Conservation (phyloP, 495 filamentous ascomycete species). For the Pseudomonodictys pantanalensis region DNA sequence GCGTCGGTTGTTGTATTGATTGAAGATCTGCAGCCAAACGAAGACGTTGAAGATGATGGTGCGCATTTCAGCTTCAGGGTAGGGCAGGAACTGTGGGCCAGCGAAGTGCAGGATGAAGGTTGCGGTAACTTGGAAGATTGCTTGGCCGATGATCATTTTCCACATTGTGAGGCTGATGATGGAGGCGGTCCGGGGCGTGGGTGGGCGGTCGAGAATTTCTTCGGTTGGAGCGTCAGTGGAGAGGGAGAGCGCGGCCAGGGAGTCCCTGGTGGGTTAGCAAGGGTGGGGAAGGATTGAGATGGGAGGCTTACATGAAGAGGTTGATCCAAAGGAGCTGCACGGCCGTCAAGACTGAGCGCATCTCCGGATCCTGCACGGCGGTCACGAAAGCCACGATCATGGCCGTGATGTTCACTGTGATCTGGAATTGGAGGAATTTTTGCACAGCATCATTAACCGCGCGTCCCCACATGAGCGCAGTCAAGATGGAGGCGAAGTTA, state of each 20-base stretch:
- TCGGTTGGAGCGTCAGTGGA: constrained; percentile 81
- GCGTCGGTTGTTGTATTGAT: constrained; percentile 89
- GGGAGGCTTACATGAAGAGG: constrained; percentile 64
- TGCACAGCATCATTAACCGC: constrained; percentile 88
- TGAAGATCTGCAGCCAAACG: constrained; percentile 97
- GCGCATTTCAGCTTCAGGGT: constrained; percentile 54
- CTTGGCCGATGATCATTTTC: constrained; percentile 92
- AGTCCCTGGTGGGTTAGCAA: constrained; percentile 49
- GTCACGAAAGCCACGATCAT: constrained; percentile 80
- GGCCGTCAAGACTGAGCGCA: constrained; percentile 72
- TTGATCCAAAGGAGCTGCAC: constrained; percentile 92
- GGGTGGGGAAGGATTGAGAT: background rate
- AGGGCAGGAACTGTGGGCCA: constrained; percentile 56
- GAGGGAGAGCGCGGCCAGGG: constrained; percentile 79
- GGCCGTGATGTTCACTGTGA: constrained; percentile 88
- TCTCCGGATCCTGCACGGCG: constrained; percentile 64
- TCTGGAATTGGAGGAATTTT: constrained; percentile 88
- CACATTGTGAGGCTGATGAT: constrained; percentile 86
- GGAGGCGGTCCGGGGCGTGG: constrained; percentile 71
- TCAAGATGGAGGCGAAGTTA: constrained; percentile 85
- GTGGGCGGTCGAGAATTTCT: constrained; percentile 75
- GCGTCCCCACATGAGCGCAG: constrained; percentile 85
- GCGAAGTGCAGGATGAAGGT: constrained; percentile 80
- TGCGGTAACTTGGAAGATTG: constrained; percentile 74
- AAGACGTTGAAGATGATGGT: constrained; percentile 91